These are phyloP conservation scores for Hymenoscyphus infarciens DNA, from an alignment of 2,329 filamentous ascomycete species.

Conservation along the genomic window DNA sequence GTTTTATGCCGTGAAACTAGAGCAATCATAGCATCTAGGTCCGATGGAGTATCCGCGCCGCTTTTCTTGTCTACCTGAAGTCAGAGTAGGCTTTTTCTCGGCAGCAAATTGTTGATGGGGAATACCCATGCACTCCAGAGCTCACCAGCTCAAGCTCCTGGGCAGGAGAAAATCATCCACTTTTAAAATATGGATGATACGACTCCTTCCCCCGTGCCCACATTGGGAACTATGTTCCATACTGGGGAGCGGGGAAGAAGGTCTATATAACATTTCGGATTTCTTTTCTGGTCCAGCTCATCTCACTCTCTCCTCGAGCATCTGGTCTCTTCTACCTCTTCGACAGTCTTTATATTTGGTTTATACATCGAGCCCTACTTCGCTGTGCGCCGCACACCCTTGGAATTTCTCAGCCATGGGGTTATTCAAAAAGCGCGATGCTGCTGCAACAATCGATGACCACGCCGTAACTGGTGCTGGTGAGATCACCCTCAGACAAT, in stretches of 20 bases:
- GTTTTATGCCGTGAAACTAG: background rate
- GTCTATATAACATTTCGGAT: background rate
- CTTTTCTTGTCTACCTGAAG: background rate
- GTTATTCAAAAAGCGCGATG: slow-evolving; percentile 35
- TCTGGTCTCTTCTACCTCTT: background rate
- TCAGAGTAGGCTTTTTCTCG: background rate
- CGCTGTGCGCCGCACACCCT: background rate
- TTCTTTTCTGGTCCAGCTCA: background rate
- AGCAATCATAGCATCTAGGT: background rate
- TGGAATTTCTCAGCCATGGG: background rate
- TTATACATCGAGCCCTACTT: background rate
- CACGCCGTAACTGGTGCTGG: slow-evolving; percentile 58
- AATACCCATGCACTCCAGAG: background rate
- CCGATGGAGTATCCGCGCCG: background rate
- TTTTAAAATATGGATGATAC: background rate
- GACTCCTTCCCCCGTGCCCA: background rate
- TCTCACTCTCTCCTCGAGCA: background rate
- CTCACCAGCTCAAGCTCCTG: background rate
- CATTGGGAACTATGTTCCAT: background rate
- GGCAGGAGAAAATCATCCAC: background rate
- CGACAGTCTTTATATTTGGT: background rate
- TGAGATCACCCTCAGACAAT: slow-evolving; percentile 66
- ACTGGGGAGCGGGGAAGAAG: background rate
- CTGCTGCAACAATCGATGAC: slow-evolving; percentile 59
- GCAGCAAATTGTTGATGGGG: background rate